Base-by-base conservation (phyloP, 2,329 filamentous ascomycete genomes). In the Fusarium sororula region DNA sequence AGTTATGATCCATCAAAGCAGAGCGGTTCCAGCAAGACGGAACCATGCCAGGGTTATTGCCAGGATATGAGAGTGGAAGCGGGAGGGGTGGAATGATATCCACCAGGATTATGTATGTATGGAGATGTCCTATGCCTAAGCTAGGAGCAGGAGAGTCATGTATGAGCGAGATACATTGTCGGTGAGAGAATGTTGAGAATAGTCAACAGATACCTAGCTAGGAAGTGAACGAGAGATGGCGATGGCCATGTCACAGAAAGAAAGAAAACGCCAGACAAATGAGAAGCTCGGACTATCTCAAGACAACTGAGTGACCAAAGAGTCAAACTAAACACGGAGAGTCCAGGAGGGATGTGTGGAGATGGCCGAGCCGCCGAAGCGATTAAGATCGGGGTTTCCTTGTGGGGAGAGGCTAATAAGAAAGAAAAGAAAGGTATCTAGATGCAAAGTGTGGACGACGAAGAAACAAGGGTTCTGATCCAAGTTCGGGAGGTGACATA, bases 31-130 rank as follows among this genome's bases (percentile, higher is more conserved):
- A 64, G 63, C 67, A 70, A 66, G 67, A 74, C 70, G 73, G 73
- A 76, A 76, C 70, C 59, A 69, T 68, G 61, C 50, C 67, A 76
- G 63, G 70, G 73, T 74, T 66, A 35, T 51, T 75, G 58, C 68
- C 48, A 47, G 73, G 69, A 74, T 73, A 56, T 58, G 41, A 38
- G 59, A 56, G 55, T 53, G 62, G 51, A 64, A 56, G 56, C 62
- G 48, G 64, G 68, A 70, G 53, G 73, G 61, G 63, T 70, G 73
- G 70, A 65, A 67, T 56, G 72, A 60, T 65, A 51, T 47, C 35
- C 69, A 63, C 55, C 51, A 65, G 72, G 66, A 67, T 75, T 63
- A 72, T 66, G 41, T 60, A 63, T 74, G 68, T 60, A 63, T 74
- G 68, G 64, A 47, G 63, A 75, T 63, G 55, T 59, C 55, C n/a